Conservation (phyloP, 2,329 filamentous ascomycete genomes). For the Coleophoma cylindrospora region DNA sequence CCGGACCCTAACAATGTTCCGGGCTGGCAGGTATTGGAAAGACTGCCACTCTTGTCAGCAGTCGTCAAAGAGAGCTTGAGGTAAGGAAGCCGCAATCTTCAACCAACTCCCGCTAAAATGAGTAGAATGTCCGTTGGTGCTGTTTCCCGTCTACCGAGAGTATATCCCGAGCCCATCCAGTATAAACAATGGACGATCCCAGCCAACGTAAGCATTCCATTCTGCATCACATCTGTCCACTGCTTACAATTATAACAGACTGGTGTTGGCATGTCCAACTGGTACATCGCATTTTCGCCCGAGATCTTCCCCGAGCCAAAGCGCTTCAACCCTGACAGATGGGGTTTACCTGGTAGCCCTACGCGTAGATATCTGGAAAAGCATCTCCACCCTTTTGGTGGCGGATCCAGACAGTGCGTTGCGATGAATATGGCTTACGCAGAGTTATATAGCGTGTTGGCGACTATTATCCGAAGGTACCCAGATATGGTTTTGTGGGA, state of each 20-base stretch:
- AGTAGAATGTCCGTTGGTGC: slow-evolving; percentile 19
- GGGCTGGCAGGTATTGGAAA: slow-evolving; percentile 17
- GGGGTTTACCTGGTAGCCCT: not conserved
- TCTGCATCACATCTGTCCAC: not conserved
- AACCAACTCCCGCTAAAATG: not conserved
- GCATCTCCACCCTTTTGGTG: slow-evolving; percentile 5
- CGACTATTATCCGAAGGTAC: slow-evolving; percentile 2
- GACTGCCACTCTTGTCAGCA: slow-evolving; percentile 20
- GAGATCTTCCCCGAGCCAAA: slow-evolving; percentile 3
- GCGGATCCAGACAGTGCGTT: slow-evolving; percentile 3
- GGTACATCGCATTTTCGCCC: slow-evolving; percentile 3
- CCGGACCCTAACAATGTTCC: slow-evolving; percentile 5
- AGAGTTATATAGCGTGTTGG: slow-evolving; percentile 9
- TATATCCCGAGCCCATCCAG: slow-evolving; percentile 1
- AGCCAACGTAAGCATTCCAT: not conserved
- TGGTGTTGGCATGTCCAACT: slow-evolving; percentile 4
- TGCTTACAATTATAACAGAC: not conserved
- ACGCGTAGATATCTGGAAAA: slow-evolving; percentile 1
- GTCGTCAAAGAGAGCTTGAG: slow-evolving; percentile 26
- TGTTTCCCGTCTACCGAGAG: slow-evolving; percentile 11
- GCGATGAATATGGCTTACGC: slow-evolving; percentile 7
- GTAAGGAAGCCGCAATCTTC: slow-evolving; percentile 4
- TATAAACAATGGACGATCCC: slow-evolving; percentile 5
- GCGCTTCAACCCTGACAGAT: slow-evolving; percentile 4
- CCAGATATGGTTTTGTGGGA: slow-evolving; percentile 1